Evolutionary conservation across 2,329 filamentous ascomycete genomes (phyloP).

Genomic region (Fusarium zealandicum): DNA sequence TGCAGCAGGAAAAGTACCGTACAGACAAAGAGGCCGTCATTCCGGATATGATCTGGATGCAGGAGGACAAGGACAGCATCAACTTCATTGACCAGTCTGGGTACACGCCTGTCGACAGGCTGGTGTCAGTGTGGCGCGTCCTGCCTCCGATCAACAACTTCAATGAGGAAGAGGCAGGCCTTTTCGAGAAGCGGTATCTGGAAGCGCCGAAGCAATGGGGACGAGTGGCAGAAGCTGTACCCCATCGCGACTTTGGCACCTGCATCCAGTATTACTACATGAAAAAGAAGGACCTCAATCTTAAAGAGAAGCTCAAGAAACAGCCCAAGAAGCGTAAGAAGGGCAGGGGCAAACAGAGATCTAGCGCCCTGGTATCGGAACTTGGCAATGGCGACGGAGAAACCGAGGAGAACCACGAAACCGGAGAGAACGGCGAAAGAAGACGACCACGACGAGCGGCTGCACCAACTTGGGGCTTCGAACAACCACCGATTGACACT

Average conservation of each 20-base stretch:
- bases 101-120: constrained; percentile 67
- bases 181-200: constrained; percentile 77
- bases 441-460: constrained; percentile 68
- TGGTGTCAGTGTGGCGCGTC: constrained; percentile 75
- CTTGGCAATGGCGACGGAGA: constrained; percentile 67
- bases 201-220: constrained; percentile 85
- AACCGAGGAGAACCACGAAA: constrained; percentile 62
- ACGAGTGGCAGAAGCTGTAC: constrained; percentile 72
- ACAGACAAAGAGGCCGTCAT: constrained; percentile 80
- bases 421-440: constrained; percentile 66
- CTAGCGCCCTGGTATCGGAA: constrained; percentile 71
- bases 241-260: constrained; percentile 74
- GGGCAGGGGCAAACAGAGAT: constrained; percentile 64
- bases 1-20: constrained; percentile 73
- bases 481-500: constrained; percentile 65
- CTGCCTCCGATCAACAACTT: constrained; percentile 79
- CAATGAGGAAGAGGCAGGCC: constrained; percentile 70
- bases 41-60: constrained; percentile 72
- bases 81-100: constrained; percentile 72
- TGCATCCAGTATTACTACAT: constrained; percentile 89
- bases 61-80: constrained; percentile 64
- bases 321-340: constrained; percentile 67
- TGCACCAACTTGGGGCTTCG: constrained; percentile 75
- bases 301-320: constrained; percentile 77
- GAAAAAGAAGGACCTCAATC: constrained; percentile 76